These are phyloP conservation scores for Petrea volubilis DNA, from an alignment of 257 asterid species.

Conservation along the genomic window DNA sequence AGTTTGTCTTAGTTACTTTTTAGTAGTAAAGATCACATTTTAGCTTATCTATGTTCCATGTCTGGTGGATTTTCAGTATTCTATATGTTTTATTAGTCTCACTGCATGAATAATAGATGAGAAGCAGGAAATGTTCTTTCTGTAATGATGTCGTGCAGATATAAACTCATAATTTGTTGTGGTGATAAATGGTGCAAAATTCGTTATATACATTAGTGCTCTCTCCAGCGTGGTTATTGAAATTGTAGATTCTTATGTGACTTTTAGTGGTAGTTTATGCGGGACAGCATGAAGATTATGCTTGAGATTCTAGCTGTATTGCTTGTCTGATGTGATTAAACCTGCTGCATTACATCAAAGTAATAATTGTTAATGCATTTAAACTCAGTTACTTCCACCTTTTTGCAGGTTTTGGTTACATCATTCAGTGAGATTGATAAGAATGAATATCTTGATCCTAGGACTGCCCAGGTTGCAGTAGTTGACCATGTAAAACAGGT, in stretches of 20 bases:
- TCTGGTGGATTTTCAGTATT: neutral
- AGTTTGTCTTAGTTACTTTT: neutral
- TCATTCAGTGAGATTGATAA: conserved; percentile 67
- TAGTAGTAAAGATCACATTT: neutral
- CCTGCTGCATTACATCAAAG: conserved; percentile 5
- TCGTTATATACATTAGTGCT: neutral
- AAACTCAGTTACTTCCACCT: neutral
- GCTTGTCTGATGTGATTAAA: neutral
- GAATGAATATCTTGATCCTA: conserved; percentile 87
- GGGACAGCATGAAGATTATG: neutral
- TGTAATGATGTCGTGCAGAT: neutral
- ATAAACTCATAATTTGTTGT: neutral
- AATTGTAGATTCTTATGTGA: neutral
- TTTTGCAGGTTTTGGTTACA: conserved; percentile 73
- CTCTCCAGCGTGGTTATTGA: neutral
- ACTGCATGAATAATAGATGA: neutral
- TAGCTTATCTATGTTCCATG: neutral
- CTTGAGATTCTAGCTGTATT: neutral
- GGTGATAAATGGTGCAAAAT: neutral
- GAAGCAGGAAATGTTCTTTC: neutral
- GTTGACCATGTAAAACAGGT: conserved; percentile 96
- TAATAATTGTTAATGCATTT: neutral
- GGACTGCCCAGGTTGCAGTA: conserved; percentile 88
- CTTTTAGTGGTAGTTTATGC: neutral
- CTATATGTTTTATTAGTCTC: neutral